Percentiles rank a stretch among this genome's conserved stretches.
Conservation (phyloP, 176 grass and related monocot genomes). For the Oryza rufipogon region DNA sequence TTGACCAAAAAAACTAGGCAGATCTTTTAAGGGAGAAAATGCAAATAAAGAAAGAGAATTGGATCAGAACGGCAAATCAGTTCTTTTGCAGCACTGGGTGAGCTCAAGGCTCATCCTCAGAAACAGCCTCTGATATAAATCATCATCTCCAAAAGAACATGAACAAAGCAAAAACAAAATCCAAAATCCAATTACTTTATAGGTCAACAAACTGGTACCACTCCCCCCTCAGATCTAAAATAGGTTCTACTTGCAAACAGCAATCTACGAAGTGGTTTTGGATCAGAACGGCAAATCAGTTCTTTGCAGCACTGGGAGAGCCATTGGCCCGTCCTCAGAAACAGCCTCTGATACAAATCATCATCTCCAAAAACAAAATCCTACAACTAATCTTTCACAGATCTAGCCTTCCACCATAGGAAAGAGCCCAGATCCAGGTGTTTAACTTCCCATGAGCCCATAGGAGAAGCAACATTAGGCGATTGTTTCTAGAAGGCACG, state of each 20-base stretch:
- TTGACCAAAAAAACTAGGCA: neutral
- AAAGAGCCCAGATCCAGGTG: neutral
- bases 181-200: neutral
- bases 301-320: constrained; percentile 27
- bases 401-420: neutral
- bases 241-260: neutral
- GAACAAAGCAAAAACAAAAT: neutral
- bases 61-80: constrained; percentile 50
- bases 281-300: constrained; percentile 50
- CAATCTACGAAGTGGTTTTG: neutral
- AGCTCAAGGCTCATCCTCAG: constrained; percentile 42
- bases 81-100: constrained; percentile 34
- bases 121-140: constrained; percentile 48
- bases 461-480: neutral
- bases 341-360: constrained; percentile 46
- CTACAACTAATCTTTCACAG: neutral
- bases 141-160: constrained; percentile 43
- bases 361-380: constrained; percentile 15
- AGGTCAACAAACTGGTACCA: neutral
- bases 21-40: neutral
- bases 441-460: neutral
- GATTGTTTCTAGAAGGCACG: neutral
- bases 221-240: neutral
- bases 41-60: neutral
- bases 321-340: constrained; percentile 42